Percentiles rank a stretch among this genome's conserved stretches.
Conservation (phyloP, 805 yeast species). For the Danielia oregonensis region DNA sequence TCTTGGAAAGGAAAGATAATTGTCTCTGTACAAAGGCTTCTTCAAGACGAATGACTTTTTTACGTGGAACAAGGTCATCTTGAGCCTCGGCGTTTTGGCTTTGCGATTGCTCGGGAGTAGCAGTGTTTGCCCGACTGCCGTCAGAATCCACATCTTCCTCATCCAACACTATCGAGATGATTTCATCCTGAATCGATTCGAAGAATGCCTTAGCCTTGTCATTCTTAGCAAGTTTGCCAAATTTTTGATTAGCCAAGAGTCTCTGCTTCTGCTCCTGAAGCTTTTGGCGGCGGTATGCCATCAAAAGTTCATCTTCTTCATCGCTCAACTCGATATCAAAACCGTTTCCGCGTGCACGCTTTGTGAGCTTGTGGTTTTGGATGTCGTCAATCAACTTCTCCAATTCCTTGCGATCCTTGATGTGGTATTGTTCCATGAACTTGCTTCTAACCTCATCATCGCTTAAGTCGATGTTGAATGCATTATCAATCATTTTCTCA, state of each 20-base stretch:
- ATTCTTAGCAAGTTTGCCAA: constrained; percentile 43
- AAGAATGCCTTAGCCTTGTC: constrained; percentile 65
- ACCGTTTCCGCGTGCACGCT: constrained; percentile 48
- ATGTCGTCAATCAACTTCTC: constrained; percentile 67
- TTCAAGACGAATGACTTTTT: constrained; percentile 39
- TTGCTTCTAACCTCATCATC: constrained; percentile 55
- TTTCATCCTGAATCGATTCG: constrained; percentile 54
- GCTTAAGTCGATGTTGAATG: constrained; percentile 51
- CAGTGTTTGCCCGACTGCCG: constrained; percentile 4
- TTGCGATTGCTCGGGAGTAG: neutral
- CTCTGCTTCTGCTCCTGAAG: constrained; percentile 46
- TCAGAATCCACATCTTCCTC: constrained; percentile 20
- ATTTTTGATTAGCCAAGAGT: constrained; percentile 43
- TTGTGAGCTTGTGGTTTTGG: constrained; percentile 67
- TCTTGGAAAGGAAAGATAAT: constrained; percentile 47
- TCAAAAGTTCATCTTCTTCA: constrained; percentile 63
- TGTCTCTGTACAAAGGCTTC: constrained; percentile 55
- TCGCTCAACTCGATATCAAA: constrained; percentile 66
- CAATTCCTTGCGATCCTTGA: constrained; percentile 59
- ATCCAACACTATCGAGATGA: constrained; percentile 25
- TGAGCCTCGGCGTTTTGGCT: constrained; percentile 10
- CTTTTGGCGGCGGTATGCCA: constrained; percentile 43
- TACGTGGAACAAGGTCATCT: constrained; percentile 23
- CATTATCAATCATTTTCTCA: constrained; percentile 74
- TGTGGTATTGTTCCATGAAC: constrained; percentile 57